phyloP scores from a whole-genome alignment of 2,329 filamentous ascomycete genomes.

The Beauveria sp. region DNA sequence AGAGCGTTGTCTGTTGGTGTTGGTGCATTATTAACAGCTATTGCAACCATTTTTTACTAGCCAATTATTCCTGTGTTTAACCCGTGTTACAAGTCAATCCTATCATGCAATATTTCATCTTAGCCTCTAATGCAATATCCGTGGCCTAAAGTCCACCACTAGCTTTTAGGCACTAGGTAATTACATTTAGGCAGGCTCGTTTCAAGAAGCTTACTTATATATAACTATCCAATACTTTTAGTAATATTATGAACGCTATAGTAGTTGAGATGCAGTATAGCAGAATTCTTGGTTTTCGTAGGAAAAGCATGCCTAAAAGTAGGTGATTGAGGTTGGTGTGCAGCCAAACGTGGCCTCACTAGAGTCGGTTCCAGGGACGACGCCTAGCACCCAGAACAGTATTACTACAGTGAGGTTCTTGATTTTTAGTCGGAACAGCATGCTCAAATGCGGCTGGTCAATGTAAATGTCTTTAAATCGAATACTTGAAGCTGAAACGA shows the following conservation, averaged over 20 bases:
- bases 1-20: background rate
- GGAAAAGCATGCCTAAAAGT: background rate
- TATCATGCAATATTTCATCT: background rate
- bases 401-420: background rate
- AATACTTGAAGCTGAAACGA: background rate
- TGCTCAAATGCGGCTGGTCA: background rate
- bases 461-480: background rate
- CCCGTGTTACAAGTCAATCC: background rate
- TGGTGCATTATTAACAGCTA: background rate
- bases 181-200: background rate
- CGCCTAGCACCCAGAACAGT: background rate
- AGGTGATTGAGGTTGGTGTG: background rate
- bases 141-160: background rate
- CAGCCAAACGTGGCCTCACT: background rate
- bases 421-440: background rate
- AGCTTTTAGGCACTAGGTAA: background rate
- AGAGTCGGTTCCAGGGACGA: background rate
- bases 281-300: background rate
- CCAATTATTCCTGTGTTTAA: background rate
- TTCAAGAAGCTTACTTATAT: background rate
- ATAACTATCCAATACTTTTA: no score
- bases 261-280: background rate
- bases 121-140: background rate
- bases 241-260: background rate
- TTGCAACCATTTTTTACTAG: background rate